Conservation (phyloP, 139 green algal genomes). For the Parachlorella kessleri region DNA sequence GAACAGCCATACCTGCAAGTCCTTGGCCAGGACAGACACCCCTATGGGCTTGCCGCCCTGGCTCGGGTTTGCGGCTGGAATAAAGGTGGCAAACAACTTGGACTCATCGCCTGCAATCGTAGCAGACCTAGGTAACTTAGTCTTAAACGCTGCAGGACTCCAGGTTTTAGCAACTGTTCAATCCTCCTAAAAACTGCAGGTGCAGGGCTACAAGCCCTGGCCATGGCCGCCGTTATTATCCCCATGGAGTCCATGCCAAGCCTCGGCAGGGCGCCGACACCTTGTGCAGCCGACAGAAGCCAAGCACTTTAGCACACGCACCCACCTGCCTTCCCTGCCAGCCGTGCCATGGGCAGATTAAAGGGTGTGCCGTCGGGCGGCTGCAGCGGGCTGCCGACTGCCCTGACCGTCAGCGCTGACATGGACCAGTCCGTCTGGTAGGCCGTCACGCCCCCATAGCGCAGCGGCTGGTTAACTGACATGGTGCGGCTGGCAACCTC, state of each 20-base stretch:
- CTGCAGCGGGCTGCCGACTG: conserved; percentile 24
- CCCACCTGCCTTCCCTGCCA: conserved; percentile 56
- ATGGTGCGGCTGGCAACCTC: conserved; percentile 51
- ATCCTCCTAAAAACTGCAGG: too few species aligned
- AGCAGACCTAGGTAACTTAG: too few species aligned
- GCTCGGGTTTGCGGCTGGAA: conserved; percentile 57
- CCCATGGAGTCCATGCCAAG: too few species aligned
- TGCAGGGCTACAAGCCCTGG: too few species aligned
- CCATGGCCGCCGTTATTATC: too few species aligned
- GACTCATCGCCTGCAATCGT: conserved; percentile 47
- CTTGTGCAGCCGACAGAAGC: too few species aligned
- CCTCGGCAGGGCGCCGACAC: too few species aligned
- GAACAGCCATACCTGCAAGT: conserved; percentile 68
- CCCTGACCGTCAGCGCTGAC: conserved; percentile 70
- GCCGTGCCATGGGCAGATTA: conserved; percentile 83
- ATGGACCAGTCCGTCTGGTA: conserved; percentile 97
- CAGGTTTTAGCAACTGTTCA: too few species aligned
- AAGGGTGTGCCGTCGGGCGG: conserved; percentile 45
- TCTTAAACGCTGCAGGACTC: too few species aligned
- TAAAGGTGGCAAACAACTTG: conserved; percentile 81
- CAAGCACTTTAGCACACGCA: too few species aligned
- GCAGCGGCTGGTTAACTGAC: conserved; percentile 94
- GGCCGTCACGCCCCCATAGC: conserved; percentile 65
- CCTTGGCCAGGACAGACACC: conserved; percentile 85
- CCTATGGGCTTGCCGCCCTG: conserved; percentile 44